These are phyloP conservation scores for Pseudogymnoascus sp. DNA, from an alignment of 2,329 filamentous ascomycete genomes.

Conservation along the genomic window DNA sequence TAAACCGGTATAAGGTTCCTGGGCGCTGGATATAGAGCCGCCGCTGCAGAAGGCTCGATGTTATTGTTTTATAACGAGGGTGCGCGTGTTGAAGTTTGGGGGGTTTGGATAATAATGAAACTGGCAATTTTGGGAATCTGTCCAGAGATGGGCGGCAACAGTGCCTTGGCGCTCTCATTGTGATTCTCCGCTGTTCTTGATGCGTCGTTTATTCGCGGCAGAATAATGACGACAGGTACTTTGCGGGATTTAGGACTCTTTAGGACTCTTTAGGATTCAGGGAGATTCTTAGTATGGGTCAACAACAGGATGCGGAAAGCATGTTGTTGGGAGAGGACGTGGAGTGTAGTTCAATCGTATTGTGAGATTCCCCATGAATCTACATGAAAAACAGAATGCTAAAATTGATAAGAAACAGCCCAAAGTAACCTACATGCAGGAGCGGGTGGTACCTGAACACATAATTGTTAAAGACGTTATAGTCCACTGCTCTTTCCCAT, in stretches of 20 bases:
- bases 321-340: background rate
- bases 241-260: background rate
- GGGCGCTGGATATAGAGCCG: background rate
- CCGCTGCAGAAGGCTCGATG: background rate
- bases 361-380: background rate
- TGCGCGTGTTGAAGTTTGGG: background rate
- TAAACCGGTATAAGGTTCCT: background rate
- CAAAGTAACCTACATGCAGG: background rate
- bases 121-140: background rate
- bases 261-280: slow-evolving; percentile 4
- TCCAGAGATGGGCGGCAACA: background rate
- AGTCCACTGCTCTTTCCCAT: background rate
- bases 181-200: background rate
- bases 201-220: background rate
- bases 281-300: background rate
- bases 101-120: background rate
- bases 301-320: background rate
- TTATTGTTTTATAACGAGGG: background rate
- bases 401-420: background rate
- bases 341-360: background rate
- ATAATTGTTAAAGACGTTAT: background rate
- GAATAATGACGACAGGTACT: background rate
- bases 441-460: background rate
- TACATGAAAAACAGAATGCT: background rate
- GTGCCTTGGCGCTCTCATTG: background rate